Evolutionary conservation across 768 basidiomycete genomes (phyloP).

Genomic region (Pulveroboletus sp.): DNA sequence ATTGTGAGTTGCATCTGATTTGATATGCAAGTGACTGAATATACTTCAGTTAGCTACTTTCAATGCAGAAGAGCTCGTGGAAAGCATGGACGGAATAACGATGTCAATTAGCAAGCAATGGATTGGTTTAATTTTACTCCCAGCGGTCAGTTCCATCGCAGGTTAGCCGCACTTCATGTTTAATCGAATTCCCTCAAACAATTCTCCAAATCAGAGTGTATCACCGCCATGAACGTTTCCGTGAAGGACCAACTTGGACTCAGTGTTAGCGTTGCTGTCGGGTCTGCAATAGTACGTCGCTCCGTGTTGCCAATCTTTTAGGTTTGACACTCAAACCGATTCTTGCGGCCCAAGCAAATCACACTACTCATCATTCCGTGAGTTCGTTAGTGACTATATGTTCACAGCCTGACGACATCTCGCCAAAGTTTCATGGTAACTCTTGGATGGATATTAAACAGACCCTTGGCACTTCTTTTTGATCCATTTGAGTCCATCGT

Average conservation of each 20-base stretch:
- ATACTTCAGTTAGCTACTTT: slow-evolving; percentile 45
- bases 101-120: slow-evolving; percentile 76
- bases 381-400: slow-evolving; percentile 20
- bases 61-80: slow-evolving; percentile 72
- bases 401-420: not conserved
- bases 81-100: slow-evolving; percentile 77
- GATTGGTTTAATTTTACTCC: slow-evolving; percentile 84
- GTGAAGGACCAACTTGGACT: slow-evolving; percentile 79
- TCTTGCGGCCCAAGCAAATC: slow-evolving; percentile 53
- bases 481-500: slow-evolving; percentile 86
- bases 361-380: slow-evolving; percentile 82
- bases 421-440: slow-evolving; percentile 58
- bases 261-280: slow-evolving; percentile 79
- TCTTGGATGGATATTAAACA: slow-evolving; percentile 78
- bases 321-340: not conserved
- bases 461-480: slow-evolving; percentile 76
- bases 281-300: slow-evolving; percentile 62
- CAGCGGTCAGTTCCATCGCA: slow-evolving; percentile 76
- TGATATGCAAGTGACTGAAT: slow-evolving; percentile 1
- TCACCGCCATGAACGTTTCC: slow-evolving; percentile 87
- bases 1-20: slow-evolving; percentile 40
- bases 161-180: slow-evolving; percentile 38
- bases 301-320: not conserved
- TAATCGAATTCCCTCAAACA: not conserved
- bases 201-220: slow-evolving; percentile 52